Conservation (phyloP, 805 yeast genomes). For the Clavispora carvajalis region DNA sequence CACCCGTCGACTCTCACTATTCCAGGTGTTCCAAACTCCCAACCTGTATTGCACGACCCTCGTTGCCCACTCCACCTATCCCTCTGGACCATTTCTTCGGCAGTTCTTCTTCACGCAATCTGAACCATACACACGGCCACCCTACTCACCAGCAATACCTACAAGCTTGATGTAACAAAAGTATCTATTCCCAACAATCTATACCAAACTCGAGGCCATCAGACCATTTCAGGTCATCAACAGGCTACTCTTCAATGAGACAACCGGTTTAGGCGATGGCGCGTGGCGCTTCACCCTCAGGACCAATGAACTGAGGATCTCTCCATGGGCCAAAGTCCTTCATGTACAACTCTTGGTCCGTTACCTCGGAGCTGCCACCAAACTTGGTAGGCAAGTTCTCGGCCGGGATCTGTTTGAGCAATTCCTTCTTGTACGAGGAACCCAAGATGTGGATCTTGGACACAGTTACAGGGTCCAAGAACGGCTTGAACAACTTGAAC, state of each 20-base stretch:
- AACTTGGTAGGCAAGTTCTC: slow-evolving; percentile 88
- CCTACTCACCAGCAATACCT: too few relatives aligned
- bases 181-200: slow-evolving; percentile 1
- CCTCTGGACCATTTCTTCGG: too few relatives aligned
- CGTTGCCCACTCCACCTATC: too few relatives aligned
- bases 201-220: not conserved
- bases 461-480: slow-evolving; percentile 96
- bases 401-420: slow-evolving; percentile 86
- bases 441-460: slow-evolving; percentile 89
- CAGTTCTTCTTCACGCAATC: too few relatives aligned
- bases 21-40: too few relatives aligned
- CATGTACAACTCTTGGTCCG: slow-evolving; percentile 76
- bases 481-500: slow-evolving; percentile 84
- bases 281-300: slow-evolving; percentile 89
- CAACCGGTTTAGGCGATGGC: slow-evolving; percentile 7
- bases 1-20: too few relatives aligned
- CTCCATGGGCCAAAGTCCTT: slow-evolving; percentile 98
- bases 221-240: slow-evolving; percentile 8
- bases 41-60: too few relatives aligned
- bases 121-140: too few relatives aligned
- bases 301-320: slow-evolving; percentile 80
- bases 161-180: not conserved
- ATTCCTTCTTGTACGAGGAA: slow-evolving; percentile 68
- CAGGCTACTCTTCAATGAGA: too few relatives aligned
- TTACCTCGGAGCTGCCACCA: slow-evolving; percentile 74